Evolutionary conservation across 768 basidiomycete genomes (phyloP).

Genomic region (Lentinula sp.): DNA sequence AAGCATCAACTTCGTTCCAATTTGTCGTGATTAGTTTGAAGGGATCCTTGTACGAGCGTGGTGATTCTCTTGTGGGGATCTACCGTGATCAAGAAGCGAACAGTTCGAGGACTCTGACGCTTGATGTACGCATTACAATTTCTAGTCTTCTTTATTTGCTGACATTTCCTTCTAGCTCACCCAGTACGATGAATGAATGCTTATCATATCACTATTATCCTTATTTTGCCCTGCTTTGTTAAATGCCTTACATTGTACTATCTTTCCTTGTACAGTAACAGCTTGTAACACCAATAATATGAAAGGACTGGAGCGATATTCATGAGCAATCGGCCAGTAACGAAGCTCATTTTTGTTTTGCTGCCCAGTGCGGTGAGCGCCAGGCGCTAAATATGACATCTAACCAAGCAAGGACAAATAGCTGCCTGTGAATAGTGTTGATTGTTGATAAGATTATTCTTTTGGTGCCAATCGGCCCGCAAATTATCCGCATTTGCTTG

Average conservation of each 20-base stretch:
- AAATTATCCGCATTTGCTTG: not conserved
- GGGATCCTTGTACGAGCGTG: constrained; percentile 85
- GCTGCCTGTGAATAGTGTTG: no score
- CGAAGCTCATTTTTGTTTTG: no score
- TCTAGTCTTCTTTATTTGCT: not conserved
- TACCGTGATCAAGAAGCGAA: constrained; percentile 93
- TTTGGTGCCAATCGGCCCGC: not conserved
- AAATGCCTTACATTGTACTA: not conserved
- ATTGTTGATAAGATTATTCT: no score
- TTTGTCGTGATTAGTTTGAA: constrained; percentile 98
- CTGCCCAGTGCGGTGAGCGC: no score
- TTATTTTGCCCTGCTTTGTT: not conserved
- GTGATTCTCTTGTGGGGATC: constrained; percentile 87
- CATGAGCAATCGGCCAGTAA: no score
- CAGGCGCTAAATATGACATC: no score
- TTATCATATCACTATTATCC: not conserved
- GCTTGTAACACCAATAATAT: no score
- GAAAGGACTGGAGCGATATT: no score
- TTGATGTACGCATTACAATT: constrained; percentile 61
- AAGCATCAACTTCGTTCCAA: constrained; percentile 83
- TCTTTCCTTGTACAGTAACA: no score
- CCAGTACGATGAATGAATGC: constrained; percentile 49
- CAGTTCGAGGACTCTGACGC: constrained; percentile 84
- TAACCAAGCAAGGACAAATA: no score
- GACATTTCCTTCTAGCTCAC: constrained; percentile 36